Evolutionary conservation across 768 basidiomycete genomes (phyloP), one percentile per base, ranked within the genome.

Genomic region (Fibroporia radiculosa): DNA sequence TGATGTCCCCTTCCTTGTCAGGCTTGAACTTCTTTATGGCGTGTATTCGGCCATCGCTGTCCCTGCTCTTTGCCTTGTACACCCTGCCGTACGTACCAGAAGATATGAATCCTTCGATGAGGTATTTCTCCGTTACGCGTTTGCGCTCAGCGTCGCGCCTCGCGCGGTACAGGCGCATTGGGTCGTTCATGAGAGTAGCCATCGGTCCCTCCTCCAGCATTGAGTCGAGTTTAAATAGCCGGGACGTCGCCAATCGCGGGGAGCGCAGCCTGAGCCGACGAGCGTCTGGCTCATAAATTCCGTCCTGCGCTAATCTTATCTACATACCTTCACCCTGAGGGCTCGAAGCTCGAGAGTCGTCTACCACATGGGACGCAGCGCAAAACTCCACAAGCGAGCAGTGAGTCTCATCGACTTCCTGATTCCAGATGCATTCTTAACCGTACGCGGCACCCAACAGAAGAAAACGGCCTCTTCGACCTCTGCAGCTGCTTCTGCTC

Each of bases 21-120:
- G 95, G 96, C 60, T 99, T 99, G 72, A 98, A 98, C 64, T 98
- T 99, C 73, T 99, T 99, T 69, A 99, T 98, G 5, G 96, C 96
- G 54, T 93, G 85, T 37, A 95, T 74, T 50, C 68, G 71, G 2
- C 72, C 78, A 32, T 83, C 80, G 3, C 78, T 73, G 11, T 82
- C 84, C 36, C 77, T 69, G 57, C 84, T 85, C 58, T 82, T 77
- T 0, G 93, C 96, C 62, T 98, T 98, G 78, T 98, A 99, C 2
- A 98, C 96, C n/a, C 93, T 74, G 1, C 96, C 96, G 59, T 98
- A 98, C 0, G 95, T 98, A 16, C 96, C 96, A 6, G 92, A 95
- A 2, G 96, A 97, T 51, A 99, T 95, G 70, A 98, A 98, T 8
- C 96, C 96, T 6, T 93, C 74, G 55, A 97, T 96, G 42, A 75